Conservation (phyloP, 2,329 filamentous ascomycete genomes). For the Cladosporium sp. region DNA sequence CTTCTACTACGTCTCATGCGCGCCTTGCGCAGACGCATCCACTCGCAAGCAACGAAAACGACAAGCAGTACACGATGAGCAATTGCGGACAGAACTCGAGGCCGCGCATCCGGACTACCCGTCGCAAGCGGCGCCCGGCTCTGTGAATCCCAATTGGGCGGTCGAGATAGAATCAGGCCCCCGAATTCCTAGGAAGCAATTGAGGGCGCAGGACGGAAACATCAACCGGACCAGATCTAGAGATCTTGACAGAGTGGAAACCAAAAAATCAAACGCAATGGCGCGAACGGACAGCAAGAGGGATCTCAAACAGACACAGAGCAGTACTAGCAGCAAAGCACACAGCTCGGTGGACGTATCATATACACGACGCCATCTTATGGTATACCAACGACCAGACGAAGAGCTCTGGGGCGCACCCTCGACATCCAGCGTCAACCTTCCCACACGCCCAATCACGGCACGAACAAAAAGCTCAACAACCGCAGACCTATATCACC, state of each 20-base stretch:
- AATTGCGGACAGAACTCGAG: slow-evolving; percentile 58
- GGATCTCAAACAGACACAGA: slow-evolving; percentile 54
- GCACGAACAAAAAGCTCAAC: slow-evolving; percentile 14
- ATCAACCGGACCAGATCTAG: slow-evolving; percentile 6
- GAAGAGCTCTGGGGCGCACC: slow-evolving; percentile 74
- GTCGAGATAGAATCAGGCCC: slow-evolving; percentile 84
- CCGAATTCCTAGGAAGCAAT: slow-evolving; percentile 41
- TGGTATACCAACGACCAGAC: slow-evolving; percentile 68
- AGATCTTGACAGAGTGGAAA: slow-evolving; percentile 12
- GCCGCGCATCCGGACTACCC: slow-evolving; percentile 65
- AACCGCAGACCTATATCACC: slow-evolving; percentile 6
- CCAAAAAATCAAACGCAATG: slow-evolving; percentile 14
- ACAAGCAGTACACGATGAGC: slow-evolving; percentile 62
- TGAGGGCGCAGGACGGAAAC: slow-evolving; percentile 7
- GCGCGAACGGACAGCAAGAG: slow-evolving; percentile 47
- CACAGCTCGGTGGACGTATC: slow-evolving; percentile 23
- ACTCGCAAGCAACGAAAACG: slow-evolving; percentile 66
- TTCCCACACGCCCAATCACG: slow-evolving; percentile 10
- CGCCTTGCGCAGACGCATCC: slow-evolving; percentile 68
- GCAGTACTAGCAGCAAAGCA: slow-evolving; percentile 39
- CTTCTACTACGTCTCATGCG: slow-evolving; percentile 74
- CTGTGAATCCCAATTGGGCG: slow-evolving; percentile 82
- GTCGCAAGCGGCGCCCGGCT: slow-evolving; percentile 74
- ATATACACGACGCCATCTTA: slow-evolving; percentile 7
- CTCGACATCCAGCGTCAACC: slow-evolving; percentile 17